phyloP scores from a whole-genome alignment of 2,329 filamentous ascomycete species.

The Trichoderma cornu-damae region DNA sequence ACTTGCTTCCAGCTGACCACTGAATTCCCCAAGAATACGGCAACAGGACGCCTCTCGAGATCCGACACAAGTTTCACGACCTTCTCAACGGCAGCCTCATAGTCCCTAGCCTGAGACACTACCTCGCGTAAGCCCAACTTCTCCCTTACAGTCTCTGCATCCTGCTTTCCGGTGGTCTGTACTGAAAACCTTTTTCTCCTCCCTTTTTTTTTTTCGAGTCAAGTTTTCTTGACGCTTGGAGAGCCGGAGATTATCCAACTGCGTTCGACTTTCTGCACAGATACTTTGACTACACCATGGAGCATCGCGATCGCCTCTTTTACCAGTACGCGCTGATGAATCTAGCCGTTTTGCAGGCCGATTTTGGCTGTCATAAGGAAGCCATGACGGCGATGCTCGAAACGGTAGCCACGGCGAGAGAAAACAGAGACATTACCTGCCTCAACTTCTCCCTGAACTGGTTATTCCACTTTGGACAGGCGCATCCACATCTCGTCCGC shows the following conservation, averaged over 20 bases:
- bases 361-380: slow-evolving; percentile 87
- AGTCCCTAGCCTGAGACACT: slow-evolving; percentile 70
- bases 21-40: slow-evolving; percentile 58
- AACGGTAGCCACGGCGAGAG: slow-evolving; percentile 87
- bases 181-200: no score
- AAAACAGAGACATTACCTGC: slow-evolving; percentile 87
- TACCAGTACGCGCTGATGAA: slow-evolving; percentile 96
- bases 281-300: slow-evolving; percentile 96
- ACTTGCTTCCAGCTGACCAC: slow-evolving; percentile 19
- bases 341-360: slow-evolving; percentile 85
- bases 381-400: slow-evolving; percentile 93
- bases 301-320: slow-evolving; percentile 72
- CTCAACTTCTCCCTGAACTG: slow-evolving; percentile 94
- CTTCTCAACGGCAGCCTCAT: slow-evolving; percentile 62
- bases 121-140: slow-evolving; percentile 52
- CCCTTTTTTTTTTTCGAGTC: no score
- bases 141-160: neutral
- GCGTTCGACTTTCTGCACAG: slow-evolving; percentile 88
- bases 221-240: slow-evolving; percentile 88
- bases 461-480: slow-evolving; percentile 90
- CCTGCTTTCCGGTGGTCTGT: neutral
- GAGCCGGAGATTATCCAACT: slow-evolving; percentile 80
- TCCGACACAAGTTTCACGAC: slow-evolving; percentile 64
- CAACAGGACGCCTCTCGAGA: slow-evolving; percentile 67
- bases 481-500: slow-evolving; percentile 69